Percentiles rank a stretch among this genome's conserved stretches.
Evolutionary conservation across 108 stramenopile species (phyloP).

Genomic region (Chaetoceros tenuissimus): DNA sequence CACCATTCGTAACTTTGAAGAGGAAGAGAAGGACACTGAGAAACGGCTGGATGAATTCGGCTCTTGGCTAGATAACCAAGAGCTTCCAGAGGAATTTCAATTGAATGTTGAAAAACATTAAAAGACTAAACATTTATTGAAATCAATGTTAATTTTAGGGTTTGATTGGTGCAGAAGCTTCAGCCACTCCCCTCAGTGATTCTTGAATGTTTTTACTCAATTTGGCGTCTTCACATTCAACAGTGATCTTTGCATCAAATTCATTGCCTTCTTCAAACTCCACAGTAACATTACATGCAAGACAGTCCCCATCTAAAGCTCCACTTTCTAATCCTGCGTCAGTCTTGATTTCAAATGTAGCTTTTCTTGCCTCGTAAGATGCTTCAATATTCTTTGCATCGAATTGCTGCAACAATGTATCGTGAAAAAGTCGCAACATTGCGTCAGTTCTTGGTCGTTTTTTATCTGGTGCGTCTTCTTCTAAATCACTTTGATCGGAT

Average conservation of each 20-base stretch:
- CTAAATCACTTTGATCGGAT: constrained; percentile 10
- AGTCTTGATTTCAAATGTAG: constrained; percentile 60
- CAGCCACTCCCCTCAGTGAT: constrained; percentile 50
- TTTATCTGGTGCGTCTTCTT: constrained; percentile 16
- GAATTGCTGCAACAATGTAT: constrained; percentile 68
- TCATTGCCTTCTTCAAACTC: constrained; percentile 42
- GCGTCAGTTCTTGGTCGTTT: constrained; percentile 39
- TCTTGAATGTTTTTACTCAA: constrained; percentile 63
- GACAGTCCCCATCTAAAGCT: constrained; percentile 20
- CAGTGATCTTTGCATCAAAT: constrained; percentile 53
- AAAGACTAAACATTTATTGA: too few relatives aligned
- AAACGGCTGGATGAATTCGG: constrained; percentile 92
- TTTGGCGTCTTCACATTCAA: constrained; percentile 68
- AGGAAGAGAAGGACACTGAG: constrained; percentile 57
- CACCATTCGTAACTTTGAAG: constrained; percentile 46
- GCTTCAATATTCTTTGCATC: constrained; percentile 47
- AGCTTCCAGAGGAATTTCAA: constrained; percentile 84
- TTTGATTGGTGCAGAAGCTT: constrained; percentile 28
- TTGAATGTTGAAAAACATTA: constrained; percentile 38
- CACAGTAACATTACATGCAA: constrained; percentile 56
- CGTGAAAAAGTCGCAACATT: constrained; percentile 38
- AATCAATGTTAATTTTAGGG: constrained; percentile 6
- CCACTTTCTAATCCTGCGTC: constrained; percentile 36
- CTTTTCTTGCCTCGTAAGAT: constrained; percentile 62
- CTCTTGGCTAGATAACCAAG: constrained; percentile 90